These are phyloP conservation scores for Scenedesmus sp. DNA, from an alignment of 163 green algal species.

Conservation along the genomic window DNA sequence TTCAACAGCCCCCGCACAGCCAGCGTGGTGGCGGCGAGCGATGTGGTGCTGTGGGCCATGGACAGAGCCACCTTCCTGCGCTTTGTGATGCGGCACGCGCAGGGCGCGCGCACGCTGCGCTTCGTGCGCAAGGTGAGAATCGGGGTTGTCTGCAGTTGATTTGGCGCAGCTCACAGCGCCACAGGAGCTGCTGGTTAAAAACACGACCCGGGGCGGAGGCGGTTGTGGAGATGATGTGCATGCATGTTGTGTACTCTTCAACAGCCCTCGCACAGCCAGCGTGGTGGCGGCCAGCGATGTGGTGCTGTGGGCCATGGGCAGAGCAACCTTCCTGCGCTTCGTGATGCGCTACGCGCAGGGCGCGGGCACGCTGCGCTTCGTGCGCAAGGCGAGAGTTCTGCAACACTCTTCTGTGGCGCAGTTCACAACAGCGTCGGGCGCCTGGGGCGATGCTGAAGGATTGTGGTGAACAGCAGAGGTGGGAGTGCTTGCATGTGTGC, in stretches of 20 bases:
- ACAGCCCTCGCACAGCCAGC: constrained; percentile 77
- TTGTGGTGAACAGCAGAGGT: no score
- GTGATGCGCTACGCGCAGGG: constrained; percentile 79
- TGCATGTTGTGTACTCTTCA: constrained; percentile 67
- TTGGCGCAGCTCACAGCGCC: no score
- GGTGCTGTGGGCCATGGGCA: constrained; percentile 77
- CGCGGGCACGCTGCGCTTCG: constrained; percentile 77
- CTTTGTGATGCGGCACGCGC: constrained; percentile 82
- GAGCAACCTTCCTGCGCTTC: constrained; percentile 77
- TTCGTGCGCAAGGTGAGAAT: constrained; percentile 79
- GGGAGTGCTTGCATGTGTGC: no score
- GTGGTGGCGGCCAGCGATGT: constrained; percentile 76
- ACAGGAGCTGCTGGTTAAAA: no score
- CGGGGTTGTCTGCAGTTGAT: not conserved
- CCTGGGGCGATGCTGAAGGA: no score
- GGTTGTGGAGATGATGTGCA: no score
- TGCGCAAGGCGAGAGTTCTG: constrained; percentile 67
- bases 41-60: constrained; percentile 78
- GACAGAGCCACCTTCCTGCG: constrained; percentile 77
- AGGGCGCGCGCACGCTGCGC: constrained; percentile 68
- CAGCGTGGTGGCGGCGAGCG: constrained; percentile 73
- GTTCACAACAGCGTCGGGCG: no score
- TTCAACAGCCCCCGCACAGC: constrained; percentile 82
- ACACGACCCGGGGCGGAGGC: no score
- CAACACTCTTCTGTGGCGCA: no score